phyloP scores from a whole-genome alignment of 768 basidiomycete genomes.

The Naganishia friedmannii region DNA sequence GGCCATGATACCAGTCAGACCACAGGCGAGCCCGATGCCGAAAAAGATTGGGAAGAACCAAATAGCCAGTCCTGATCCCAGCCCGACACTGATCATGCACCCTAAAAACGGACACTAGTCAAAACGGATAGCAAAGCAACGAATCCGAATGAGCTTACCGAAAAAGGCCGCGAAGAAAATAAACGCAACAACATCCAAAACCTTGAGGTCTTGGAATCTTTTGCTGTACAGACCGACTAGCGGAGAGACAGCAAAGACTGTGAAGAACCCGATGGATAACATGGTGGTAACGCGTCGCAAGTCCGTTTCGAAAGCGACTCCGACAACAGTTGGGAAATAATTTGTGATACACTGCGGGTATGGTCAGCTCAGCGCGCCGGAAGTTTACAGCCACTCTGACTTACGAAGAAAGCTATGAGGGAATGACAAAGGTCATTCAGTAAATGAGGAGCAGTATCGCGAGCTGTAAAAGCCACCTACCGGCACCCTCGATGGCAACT shows the following conservation, averaged over 20 bases:
- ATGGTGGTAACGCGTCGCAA: conserved; percentile 13
- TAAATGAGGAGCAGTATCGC: not conserved
- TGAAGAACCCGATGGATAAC: conserved; percentile 21
- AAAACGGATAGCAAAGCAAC: no score
- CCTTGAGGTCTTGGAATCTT: not conserved
- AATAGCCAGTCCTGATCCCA: not conserved
- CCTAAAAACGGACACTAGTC: not conserved
- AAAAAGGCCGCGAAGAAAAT: conserved; percentile 11
- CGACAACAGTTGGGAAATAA: conserved; percentile 12
- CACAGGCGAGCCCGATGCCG: not conserved
- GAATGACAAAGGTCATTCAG: not conserved
- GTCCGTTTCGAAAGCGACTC: conserved; percentile 11
- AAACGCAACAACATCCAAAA: not conserved
- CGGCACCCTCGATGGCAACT: conserved; percentile 14
- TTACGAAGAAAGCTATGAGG: conserved; percentile 4
- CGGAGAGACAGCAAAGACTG: conserved; percentile 1
- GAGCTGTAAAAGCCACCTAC: not conserved
- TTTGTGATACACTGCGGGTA: conserved; percentile 4
- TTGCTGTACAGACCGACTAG: conserved; percentile 14
- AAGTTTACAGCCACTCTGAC: not conserved
- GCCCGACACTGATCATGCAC: not conserved
- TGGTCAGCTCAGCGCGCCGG: not conserved
- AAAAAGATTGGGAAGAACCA: conserved; percentile 13
- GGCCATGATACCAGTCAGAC: conserved; percentile 5
- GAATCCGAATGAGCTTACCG: not conserved